These are phyloP conservation scores for Coccomyxa subellipsoidea DNA, from an alignment of 163 green algal species.

Conservation along the genomic window DNA sequence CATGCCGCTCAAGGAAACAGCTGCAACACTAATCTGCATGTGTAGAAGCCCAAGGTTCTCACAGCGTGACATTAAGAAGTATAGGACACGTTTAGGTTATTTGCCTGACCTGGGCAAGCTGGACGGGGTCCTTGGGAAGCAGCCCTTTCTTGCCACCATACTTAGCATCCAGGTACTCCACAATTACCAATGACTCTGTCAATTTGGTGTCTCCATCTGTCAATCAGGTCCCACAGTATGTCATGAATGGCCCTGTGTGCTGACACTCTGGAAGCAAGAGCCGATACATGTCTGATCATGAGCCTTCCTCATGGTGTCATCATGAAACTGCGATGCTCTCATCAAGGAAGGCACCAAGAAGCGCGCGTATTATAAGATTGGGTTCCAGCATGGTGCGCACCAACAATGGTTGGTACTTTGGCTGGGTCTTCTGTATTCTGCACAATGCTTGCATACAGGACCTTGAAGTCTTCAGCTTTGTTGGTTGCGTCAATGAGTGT, in stretches of 20 bases:
- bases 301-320: no score
- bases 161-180: conserved; percentile 10
- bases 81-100: neutral
- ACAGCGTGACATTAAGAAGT: no score
- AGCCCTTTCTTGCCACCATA: neutral
- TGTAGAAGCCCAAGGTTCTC: no score
- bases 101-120: neutral
- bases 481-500: neutral
- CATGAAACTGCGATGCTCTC: no score
- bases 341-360: no score
- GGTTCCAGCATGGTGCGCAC: neutral
- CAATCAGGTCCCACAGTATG: no score
- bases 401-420: conserved; percentile 10
- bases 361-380: no score
- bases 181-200: conserved; percentile 2
- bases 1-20: no score
- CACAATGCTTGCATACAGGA: neutral
- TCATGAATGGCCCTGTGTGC: no score
- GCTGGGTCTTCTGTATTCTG: neutral
- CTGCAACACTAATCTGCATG: no score
- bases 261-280: no score
- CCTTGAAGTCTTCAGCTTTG: neutral
- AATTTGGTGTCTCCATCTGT: conserved; percentile 10
- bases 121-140: neutral
- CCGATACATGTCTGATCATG: neutral